phyloP scores from a whole-genome alignment of 805 yeast species.

The Saccharomycopsis sp. region DNA sequence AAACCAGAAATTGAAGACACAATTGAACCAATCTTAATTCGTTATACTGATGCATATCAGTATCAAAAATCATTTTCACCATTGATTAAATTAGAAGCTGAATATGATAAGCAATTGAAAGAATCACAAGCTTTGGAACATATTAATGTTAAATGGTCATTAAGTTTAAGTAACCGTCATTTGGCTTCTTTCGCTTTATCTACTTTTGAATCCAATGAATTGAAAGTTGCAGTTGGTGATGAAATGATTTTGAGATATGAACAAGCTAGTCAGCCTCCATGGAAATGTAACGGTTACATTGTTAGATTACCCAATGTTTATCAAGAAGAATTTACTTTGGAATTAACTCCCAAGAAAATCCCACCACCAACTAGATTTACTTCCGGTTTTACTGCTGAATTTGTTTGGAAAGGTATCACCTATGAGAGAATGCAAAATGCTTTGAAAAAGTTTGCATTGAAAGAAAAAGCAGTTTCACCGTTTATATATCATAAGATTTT shows the following conservation, averaged over 20 bases:
- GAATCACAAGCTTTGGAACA: conserved; percentile 75
- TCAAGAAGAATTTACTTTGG: conserved; percentile 66
- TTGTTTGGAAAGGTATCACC: conserved; percentile 83
- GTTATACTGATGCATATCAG: conserved; percentile 76
- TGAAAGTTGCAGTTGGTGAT: conserved; percentile 79
- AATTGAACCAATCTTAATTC: conserved; percentile 62
- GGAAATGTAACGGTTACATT: conserved; percentile 70
- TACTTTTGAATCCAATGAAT: conserved; percentile 54
- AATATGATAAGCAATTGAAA: conserved; percentile 63
- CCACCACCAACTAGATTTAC: conserved; percentile 55
- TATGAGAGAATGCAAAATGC: conserved; percentile 82
- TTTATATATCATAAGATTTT: conserved; percentile 69
- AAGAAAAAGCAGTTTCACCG: conserved; percentile 61
- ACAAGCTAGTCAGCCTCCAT: conserved; percentile 47
- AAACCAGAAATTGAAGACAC: conserved; percentile 47
- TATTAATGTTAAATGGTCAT: conserved; percentile 66
- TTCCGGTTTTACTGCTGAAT: conserved; percentile 72
- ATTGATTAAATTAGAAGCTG: conserved; percentile 73
- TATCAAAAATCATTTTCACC: conserved; percentile 85
- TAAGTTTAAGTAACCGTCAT: conserved; percentile 57
- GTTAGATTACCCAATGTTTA: conserved; percentile 61
- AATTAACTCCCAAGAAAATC: conserved; percentile 40
- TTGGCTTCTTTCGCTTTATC: conserved; percentile 65
- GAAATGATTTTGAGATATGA: conserved; percentile 62
- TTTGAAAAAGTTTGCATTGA: conserved; percentile 60